These are phyloP conservation scores for Spinacia oleracea DNA, from an alignment of 179 eudicot species.

Conservation along the genomic window DNA sequence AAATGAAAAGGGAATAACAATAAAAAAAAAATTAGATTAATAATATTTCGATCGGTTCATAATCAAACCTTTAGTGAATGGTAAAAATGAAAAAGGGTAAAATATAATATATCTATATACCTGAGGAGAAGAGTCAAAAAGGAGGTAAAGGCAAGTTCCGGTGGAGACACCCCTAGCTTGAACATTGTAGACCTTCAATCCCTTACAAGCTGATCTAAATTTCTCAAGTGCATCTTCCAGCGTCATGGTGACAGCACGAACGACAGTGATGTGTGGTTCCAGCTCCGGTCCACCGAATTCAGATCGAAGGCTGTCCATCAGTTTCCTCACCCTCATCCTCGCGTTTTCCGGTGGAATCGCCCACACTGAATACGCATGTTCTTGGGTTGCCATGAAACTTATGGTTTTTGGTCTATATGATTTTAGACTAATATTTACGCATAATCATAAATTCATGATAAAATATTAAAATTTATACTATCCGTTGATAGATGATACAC, in stretches of 20 bases:
- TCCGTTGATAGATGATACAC: no score
- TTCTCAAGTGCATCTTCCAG: conserved; percentile 61
- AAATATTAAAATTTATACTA: no score
- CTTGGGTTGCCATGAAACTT: conserved; percentile 23
- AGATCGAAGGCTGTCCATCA: conserved; percentile 63
- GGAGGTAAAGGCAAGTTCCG: conserved; percentile 79
- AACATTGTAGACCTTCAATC: conserved; percentile 53
- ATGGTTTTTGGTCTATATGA: neutral
- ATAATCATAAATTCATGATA: no score
- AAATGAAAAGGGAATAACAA: no score
- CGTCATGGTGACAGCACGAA: conserved; percentile 59
- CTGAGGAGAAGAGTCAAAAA: conserved; percentile 58
- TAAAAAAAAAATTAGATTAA: no score
- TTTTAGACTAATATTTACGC: no score
- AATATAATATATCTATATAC: conserved; percentile 36
- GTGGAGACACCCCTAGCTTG: conserved; percentile 47
- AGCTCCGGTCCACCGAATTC: conserved; percentile 76
- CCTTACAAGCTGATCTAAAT: conserved; percentile 57
- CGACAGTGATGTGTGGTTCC: conserved; percentile 88
- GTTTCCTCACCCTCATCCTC: conserved; percentile 51
- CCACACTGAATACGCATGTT: conserved; percentile 72
- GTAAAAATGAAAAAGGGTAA: no score
- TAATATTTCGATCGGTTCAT: no score
- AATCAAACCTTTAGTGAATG: no score
- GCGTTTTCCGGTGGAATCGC: conserved; percentile 60